These are phyloP conservation scores for Pseudoscleropodium purum DNA, from an alignment of 225 moss, liverwort and hornwort genomes.

Conservation along the genomic window DNA sequence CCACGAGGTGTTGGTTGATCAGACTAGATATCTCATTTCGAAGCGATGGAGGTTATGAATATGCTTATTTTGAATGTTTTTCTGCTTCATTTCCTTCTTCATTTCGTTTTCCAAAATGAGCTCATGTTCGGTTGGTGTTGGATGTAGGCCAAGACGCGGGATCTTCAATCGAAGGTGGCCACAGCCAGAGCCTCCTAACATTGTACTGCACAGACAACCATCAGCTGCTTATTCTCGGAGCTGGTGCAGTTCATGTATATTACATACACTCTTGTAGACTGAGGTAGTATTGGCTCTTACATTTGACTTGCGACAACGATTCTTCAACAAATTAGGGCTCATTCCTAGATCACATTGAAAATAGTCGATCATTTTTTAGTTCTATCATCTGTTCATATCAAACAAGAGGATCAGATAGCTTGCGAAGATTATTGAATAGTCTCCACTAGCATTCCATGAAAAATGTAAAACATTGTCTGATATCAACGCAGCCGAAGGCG, in stretches of 20 bases:
- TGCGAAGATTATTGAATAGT: background rate
- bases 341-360: background rate
- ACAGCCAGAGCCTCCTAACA: slow-evolving; percentile 14
- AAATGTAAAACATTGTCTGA: background rate
- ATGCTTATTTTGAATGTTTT: background rate
- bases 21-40: background rate
- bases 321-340: background rate
- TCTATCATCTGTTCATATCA: background rate
- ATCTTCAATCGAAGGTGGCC: slow-evolving; percentile 21
- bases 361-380: background rate
- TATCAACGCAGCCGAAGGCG: background rate
- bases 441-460: background rate
- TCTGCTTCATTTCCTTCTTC: background rate
- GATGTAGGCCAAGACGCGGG: slow-evolving; percentile 22
- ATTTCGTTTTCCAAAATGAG: background rate
- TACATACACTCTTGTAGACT: background rate
- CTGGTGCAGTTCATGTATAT: background rate
- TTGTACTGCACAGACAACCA: background rate
- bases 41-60: background rate
- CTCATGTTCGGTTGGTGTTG: background rate
- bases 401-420: background rate
- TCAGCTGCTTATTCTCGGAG: background rate
- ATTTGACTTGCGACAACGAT: background rate
- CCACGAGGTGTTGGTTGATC: background rate
- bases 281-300: background rate